Conservation (phyloP, 1,284 basidiomycete genomes). For the Tilletia indica region DNA sequence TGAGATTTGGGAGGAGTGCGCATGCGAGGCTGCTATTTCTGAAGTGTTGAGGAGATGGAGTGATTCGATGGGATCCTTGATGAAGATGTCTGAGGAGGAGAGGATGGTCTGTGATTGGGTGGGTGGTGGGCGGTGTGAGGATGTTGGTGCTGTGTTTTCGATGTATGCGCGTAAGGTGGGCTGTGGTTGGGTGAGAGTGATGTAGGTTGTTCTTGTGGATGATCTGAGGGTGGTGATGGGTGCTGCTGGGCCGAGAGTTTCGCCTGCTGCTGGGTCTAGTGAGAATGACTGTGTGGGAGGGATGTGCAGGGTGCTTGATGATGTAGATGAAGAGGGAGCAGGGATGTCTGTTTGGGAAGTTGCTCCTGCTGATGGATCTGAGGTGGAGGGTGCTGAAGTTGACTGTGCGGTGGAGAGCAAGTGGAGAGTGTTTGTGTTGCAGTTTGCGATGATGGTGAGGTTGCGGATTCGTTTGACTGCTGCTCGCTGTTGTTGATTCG, state of each 20-base stretch:
- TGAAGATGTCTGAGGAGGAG: background rate
- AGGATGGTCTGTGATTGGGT: background rate
- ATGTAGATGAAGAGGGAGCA: background rate
- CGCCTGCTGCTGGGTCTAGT: background rate
- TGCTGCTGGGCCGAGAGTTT: background rate
- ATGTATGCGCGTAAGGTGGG: background rate
- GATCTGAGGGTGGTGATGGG: background rate
- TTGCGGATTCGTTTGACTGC: slow-evolving; percentile 1
- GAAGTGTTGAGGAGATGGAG: background rate
- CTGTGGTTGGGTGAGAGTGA: background rate
- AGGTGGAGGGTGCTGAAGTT: background rate
- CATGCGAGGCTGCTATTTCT: background rate
- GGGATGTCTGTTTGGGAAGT: background rate
- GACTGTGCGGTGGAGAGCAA: background rate
- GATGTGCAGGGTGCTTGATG: background rate
- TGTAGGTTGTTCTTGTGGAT: background rate
- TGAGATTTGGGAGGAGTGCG: background rate
- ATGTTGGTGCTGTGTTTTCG: background rate
- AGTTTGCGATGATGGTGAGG: background rate
- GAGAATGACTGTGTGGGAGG: background rate
- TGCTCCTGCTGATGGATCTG: background rate
- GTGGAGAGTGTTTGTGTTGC: background rate
- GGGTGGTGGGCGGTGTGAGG: background rate
- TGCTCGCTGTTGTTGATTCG: background rate
- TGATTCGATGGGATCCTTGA: background rate